phyloP scores from a whole-genome alignment of 2,329 filamentous ascomycete species.

The Calonectria crousiana region DNA sequence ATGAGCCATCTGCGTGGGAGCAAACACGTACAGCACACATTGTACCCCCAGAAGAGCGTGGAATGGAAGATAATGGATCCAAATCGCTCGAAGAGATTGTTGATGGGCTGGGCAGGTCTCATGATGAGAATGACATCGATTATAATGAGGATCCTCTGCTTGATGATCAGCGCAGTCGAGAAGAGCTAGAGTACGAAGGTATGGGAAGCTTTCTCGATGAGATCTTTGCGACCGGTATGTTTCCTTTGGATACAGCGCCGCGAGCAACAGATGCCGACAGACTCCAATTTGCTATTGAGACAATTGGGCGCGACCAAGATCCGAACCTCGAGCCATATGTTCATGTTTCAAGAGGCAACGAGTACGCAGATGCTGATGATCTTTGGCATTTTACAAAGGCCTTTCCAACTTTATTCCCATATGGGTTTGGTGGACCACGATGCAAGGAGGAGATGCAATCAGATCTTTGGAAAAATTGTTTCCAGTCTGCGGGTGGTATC shows the following conservation, averaged over 20 bases:
- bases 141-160: slow-evolving; percentile 5
- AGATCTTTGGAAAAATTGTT: slow-evolving; percentile 1
- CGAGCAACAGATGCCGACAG: slow-evolving; percentile 6
- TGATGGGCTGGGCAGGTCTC: not conserved
- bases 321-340: slow-evolving; percentile 10
- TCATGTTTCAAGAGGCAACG: slow-evolving; percentile 10
- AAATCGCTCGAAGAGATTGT: slow-evolving; percentile 12
- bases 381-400: slow-evolving; percentile 17
- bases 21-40: not conserved
- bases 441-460: not conserved
- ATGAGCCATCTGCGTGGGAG: slow-evolving; percentile 8
- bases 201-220: slow-evolving; percentile 11
- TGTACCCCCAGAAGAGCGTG: not conserved
- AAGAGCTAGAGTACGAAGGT: slow-evolving; percentile 12
- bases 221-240: slow-evolving; percentile 18
- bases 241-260: slow-evolving; percentile 13
- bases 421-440: not conserved
- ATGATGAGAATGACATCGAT: slow-evolving; percentile 6
- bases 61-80: not conserved
- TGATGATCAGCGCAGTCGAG: not conserved
- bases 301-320: not conserved
- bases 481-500: not conserved
- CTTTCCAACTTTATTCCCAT: slow-evolving; percentile 18
- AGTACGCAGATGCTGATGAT: slow-evolving; percentile 9
- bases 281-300: slow-evolving; percentile 16